Conservation (phyloP, 176 grass and related monocot species). For the Carex cristatella region DNA sequence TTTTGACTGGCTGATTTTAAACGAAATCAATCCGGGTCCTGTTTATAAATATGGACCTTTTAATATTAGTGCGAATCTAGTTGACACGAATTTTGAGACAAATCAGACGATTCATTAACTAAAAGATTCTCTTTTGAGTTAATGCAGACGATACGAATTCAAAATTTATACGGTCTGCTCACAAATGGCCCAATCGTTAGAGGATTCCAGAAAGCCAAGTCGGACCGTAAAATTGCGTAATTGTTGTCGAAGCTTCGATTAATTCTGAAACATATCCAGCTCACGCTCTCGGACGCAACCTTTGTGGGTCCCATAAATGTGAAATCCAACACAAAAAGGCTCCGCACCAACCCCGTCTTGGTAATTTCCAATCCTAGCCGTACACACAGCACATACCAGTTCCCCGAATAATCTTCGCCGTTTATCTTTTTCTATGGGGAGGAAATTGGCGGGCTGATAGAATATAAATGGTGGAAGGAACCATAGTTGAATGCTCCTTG, state of each 20-base stretch:
- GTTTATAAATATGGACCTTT: no score
- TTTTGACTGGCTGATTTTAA: no score
- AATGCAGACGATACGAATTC: no score
- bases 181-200: not conserved
- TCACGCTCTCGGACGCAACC: not conserved
- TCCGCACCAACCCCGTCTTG: constrained; percentile 15
- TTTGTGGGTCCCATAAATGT: not conserved
- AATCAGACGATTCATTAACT: no score
- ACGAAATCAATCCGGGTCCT: no score
- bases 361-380: not conserved
- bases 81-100: no score
- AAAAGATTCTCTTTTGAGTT: no score
- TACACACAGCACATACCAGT: not conserved
- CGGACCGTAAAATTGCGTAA: not conserved
- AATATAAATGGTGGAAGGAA: not conserved
- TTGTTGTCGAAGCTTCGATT: not conserved
- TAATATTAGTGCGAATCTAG: no score
- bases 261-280: not conserved
- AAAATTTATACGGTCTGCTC: not conserved
- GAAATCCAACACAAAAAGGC: not conserved
- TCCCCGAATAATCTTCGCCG: not conserved
- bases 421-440: not conserved
- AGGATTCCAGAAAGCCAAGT: not conserved
- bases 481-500: not conserved
- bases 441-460: not conserved